phyloP scores from a whole-genome alignment of 352 stramenopile species.

The Phytophthora parvispora region DNA sequence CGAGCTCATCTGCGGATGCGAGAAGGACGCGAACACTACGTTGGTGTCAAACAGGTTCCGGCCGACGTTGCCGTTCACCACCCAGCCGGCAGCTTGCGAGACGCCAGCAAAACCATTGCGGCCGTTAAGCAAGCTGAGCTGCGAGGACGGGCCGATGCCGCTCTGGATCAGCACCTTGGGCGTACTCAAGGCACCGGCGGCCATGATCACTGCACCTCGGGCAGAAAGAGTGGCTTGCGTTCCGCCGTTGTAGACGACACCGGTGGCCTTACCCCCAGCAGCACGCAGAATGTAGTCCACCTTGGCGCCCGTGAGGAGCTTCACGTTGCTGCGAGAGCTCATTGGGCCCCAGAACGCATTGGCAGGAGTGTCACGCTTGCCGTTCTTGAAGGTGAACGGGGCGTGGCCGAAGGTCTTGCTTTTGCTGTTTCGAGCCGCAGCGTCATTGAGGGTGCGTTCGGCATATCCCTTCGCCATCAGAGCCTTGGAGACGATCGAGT shows the following conservation, averaged over 20 bases:
- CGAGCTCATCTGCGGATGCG: constrained; percentile 56
- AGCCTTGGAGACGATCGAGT: constrained; percentile 49
- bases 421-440: constrained; percentile 56
- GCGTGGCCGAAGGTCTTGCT: constrained; percentile 63
- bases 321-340: constrained; percentile 56
- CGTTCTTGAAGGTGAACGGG: constrained; percentile 63
- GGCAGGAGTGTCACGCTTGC: constrained; percentile 59
- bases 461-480: constrained; percentile 42
- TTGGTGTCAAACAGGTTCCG: constrained; percentile 67
- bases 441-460: constrained; percentile 57
- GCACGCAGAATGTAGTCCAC: constrained; percentile 61
- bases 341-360: constrained; percentile 55
- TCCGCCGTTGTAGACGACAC: constrained; percentile 58
- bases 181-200: constrained; percentile 67
- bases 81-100: constrained; percentile 38
- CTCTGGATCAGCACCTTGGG: constrained; percentile 86
- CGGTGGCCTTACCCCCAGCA: constrained; percentile 42
- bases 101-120: constrained; percentile 58
- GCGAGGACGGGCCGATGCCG: constrained; percentile 67
- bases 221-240: constrained; percentile 36
- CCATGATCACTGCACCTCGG: constrained; percentile 74
- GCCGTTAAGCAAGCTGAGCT: constrained; percentile 55
- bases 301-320: constrained; percentile 48
- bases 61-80: constrained; percentile 63
- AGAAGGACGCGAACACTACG: constrained; percentile 55